Evolutionary conservation across 108 stramenopile genomes (phyloP).

Genomic region (Skeletonema tropicum): DNA sequence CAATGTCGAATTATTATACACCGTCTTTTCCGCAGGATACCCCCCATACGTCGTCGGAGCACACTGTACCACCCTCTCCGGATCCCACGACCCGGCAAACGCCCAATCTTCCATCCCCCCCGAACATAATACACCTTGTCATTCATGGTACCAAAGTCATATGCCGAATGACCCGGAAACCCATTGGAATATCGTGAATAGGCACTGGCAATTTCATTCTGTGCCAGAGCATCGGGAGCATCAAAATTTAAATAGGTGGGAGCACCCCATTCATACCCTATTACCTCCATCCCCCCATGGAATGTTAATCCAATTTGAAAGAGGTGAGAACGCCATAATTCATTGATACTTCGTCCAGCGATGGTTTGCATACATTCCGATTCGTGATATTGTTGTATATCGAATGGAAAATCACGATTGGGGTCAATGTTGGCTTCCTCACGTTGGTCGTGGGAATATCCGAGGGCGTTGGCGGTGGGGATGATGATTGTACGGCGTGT

Average conservation of each 20-base stretch:
- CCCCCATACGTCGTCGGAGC: constrained; percentile 66
- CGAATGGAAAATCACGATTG: constrained; percentile 92
- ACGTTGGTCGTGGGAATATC: constrained; percentile 57
- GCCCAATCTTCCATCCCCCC: constrained; percentile 99
- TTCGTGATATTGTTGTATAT: constrained; percentile 28
- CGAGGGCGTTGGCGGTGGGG: constrained; percentile 82
- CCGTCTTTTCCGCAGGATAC: constrained; percentile 49
- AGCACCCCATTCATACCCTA: constrained; percentile 93
- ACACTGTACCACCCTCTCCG: constrained; percentile 65
- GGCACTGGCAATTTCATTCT: constrained; percentile 42
- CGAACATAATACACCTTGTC: constrained; percentile 92
- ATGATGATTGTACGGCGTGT: constrained; percentile 71
- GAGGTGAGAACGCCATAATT: constrained; percentile 76
- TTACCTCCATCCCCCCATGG: constrained; percentile 92
- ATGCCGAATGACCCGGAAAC: constrained; percentile 31
- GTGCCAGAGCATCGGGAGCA: constrained; percentile 66
- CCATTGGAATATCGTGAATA: constrained; percentile 61
- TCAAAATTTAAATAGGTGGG: constrained; percentile 36
- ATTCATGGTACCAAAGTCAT: constrained; percentile 83
- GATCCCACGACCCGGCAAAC: constrained; percentile 94
- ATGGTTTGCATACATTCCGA: constrained; percentile 78
- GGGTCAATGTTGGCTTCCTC: constrained; percentile 75
- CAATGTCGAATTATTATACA: constrained; percentile 82
- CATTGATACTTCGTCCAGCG: constrained; percentile 84
- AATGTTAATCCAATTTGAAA: constrained; percentile 88